A percentile compares a stretch with the other conserved stretches of the same genome.
Evolutionary conservation across 352 stramenopile species (phyloP).

Genomic region (Elongisporangium senticosum): DNA sequence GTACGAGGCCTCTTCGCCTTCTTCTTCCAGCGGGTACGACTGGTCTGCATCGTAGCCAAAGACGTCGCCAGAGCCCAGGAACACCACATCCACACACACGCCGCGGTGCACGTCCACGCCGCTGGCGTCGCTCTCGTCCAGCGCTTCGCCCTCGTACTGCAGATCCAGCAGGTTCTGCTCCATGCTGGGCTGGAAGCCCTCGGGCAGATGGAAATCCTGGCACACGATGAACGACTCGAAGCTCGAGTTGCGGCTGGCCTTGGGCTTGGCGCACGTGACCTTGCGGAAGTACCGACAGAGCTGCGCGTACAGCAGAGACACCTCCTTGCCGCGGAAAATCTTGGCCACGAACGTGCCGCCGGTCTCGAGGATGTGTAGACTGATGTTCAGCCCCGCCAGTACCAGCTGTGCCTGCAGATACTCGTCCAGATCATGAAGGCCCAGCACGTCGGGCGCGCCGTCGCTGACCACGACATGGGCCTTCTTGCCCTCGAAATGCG

Average conservation of each 20-base stretch:
- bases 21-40: conserved; percentile 70
- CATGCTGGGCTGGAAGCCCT: conserved; percentile 53
- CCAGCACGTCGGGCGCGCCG: conserved; percentile 97
- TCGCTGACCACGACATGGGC: conserved; percentile 99
- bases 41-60: conserved; percentile 81
- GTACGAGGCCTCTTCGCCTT: conserved; percentile 23
- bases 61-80: conserved; percentile 68
- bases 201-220: conserved; percentile 47
- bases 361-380: conserved; percentile 61
- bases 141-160: conserved; percentile 40
- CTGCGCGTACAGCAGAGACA: conserved; percentile 66
- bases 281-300: conserved; percentile 62
- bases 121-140: conserved; percentile 17
- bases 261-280: conserved; percentile 81
- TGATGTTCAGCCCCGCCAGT: conserved; percentile 76
- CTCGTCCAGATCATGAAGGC: conserved; percentile 76
- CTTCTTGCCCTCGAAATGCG: conserved; percentile 63
- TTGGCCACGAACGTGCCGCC: conserved; percentile 82
- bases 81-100: conserved; percentile 55
- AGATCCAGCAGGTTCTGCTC: conserved; percentile 68
- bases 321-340: conserved; percentile 79
- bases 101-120: conserved; percentile 31
- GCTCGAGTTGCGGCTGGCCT: conserved; percentile 79
- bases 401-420: conserved; percentile 80
- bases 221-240: conserved; percentile 83